Evolutionary conservation across 139 green algal genomes (phyloP).

Genomic region (Raphidocelis subcapitata): DNA sequence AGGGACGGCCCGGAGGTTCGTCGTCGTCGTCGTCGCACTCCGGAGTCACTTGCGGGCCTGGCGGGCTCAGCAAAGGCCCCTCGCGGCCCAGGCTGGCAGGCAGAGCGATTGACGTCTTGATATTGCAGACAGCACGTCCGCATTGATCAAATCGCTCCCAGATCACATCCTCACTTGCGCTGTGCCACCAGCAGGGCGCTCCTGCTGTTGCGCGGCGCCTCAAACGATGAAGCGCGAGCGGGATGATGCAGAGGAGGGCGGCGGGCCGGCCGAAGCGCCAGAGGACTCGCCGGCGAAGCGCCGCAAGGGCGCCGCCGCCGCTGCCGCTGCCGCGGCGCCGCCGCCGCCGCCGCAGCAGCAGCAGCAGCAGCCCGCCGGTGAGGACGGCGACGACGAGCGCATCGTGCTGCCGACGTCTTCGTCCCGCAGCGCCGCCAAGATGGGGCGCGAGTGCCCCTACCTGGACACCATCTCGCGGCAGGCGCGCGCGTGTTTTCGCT

Average conservation of each 20-base stretch:
- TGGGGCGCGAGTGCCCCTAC: constrained; percentile 91
- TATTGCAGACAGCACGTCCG: too few relatives aligned
- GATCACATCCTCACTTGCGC: too few relatives aligned
- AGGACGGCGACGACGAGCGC: constrained; percentile 3
- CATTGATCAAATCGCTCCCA: too few relatives aligned
- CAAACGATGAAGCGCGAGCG: neutral
- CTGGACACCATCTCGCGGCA: constrained; percentile 93
- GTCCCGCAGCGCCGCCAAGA: constrained; percentile 46
- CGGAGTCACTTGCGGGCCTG: too few relatives aligned
- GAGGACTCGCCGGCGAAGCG: constrained; percentile 1
- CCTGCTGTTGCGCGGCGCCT: too few relatives aligned
- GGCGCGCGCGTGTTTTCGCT: constrained; percentile 39
- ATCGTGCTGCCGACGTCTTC: constrained; percentile 41
- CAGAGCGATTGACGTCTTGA: too few relatives aligned
- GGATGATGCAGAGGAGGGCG: neutral
- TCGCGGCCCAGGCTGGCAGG: too few relatives aligned
- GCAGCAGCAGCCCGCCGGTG: neutral
- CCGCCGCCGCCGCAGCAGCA: constrained; percentile 1
- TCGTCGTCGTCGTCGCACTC: too few relatives aligned
- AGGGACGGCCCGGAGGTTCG: too few relatives aligned
- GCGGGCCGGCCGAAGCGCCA: neutral
- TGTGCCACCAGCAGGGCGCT: too few relatives aligned
- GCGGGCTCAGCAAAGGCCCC: too few relatives aligned
- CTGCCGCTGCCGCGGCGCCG: neutral
- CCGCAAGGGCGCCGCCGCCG: neutral